Conservation (phyloP, 106 monocot genomes). For the Narthecium ossifragum region DNA sequence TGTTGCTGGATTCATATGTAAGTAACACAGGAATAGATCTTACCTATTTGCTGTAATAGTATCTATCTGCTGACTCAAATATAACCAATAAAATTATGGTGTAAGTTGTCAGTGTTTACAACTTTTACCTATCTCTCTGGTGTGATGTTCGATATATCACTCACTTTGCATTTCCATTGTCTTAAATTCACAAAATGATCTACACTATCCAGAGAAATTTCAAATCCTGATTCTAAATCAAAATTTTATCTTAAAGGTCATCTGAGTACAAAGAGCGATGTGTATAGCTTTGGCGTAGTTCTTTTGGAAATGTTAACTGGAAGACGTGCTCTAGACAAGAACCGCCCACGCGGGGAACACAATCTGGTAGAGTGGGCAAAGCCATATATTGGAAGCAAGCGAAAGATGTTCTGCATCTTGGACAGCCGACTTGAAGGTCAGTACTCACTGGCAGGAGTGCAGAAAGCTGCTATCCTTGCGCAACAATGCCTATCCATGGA, state of each 20-base stretch:
- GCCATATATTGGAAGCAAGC: conserved; percentile 62
- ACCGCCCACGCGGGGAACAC: conserved; percentile 68
- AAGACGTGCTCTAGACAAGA: conserved; percentile 70
- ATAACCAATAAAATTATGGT: no score
- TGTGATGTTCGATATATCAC: background rate
- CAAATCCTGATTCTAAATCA: no score
- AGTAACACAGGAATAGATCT: no score
- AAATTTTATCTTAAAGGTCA: conserved; percentile 37
- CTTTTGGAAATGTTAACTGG: conserved; percentile 79
- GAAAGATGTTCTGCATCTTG: conserved; percentile 58
- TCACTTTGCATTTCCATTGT: background rate
- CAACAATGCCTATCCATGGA: conserved; percentile 48
- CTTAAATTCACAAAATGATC: background rate
- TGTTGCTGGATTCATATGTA: no score
- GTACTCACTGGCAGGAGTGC: conserved; percentile 54
- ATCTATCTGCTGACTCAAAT: no score
- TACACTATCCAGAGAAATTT: no score
- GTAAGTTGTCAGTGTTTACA: no score
- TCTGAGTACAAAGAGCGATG: conserved; percentile 71
- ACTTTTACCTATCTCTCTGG: background rate
- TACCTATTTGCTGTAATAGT: no score
- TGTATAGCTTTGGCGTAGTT: conserved; percentile 92
- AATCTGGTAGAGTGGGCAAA: conserved; percentile 85
- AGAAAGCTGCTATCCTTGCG: conserved; percentile 52
- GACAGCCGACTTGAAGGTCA: conserved; percentile 74